These are phyloP conservation scores for Baorangia bicolor DNA, from an alignment of 768 basidiomycete species.

Conservation along the genomic window DNA sequence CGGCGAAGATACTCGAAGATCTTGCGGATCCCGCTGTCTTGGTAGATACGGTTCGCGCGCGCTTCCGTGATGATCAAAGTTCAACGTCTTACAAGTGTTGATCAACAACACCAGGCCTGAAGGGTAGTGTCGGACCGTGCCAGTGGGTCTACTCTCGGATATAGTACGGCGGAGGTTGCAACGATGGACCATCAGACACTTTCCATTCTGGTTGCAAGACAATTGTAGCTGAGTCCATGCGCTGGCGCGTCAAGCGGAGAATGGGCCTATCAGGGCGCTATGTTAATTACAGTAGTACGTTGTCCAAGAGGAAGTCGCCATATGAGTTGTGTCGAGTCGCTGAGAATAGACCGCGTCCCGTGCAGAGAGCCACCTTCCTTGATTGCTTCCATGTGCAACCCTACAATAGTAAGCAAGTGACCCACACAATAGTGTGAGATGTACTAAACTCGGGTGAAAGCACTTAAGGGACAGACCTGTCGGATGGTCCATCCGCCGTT, in stretches of 20 bases:
- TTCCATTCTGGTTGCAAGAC: too few species aligned
- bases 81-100: not conserved
- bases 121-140: too few species aligned
- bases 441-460: not conserved
- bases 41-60: not conserved
- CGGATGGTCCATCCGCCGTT: not conserved
- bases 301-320: too few species aligned
- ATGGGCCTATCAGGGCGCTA: too few species aligned
- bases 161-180: not conserved
- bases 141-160: not conserved
- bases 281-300: too few species aligned
- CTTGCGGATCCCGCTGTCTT: not conserved
- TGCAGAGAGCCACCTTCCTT: not conserved
- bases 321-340: too few species aligned
- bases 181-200: too few species aligned
- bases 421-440: constrained; percentile 9
- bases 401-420: not conserved
- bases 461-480: not conserved
- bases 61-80: not conserved
- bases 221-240: too few species aligned
- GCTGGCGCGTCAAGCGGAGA: too few species aligned
- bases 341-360: too few species aligned
- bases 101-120: too few species aligned
- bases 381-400: not conserved
- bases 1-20: not conserved